Base-by-base conservation (phyloP, 1,139 yeast species). In the Magnusiomyces paraingens region DNA sequence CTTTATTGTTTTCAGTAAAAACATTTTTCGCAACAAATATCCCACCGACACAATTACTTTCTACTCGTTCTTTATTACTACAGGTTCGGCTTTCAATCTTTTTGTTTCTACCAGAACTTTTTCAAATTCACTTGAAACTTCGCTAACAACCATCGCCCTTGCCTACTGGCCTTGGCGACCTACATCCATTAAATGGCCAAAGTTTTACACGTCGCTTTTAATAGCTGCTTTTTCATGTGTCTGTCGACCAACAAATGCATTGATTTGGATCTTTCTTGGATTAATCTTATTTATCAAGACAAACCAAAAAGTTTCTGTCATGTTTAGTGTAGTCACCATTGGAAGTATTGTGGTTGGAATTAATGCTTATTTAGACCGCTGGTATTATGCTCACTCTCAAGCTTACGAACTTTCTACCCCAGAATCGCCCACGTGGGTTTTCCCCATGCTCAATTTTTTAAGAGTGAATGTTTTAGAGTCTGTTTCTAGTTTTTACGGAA, bases 11-110 rank as follows among this genome's bases (percentile, higher is more conserved):
- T 77, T 86, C 55, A 78, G 80, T 1, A 65, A 50, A 50, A 60
- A 57, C 36, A 53, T 57, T 51, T 61, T 53, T 43, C 65, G 66
- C 40, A 55, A 61, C 38, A 70, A 36, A 17, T 43, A 50, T 14
- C 49, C 49, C 10, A 14, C 18, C 18, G 17, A 32, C 17, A 73
- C 47, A 70, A 80, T n/a, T 79, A 86, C 0, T 64, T 72, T 49
- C 48, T 63, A 71, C 36, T 74, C 84, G 0, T 66, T 84, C 35
- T 51, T 72, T 1, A 64, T 86, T 26, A 83, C 93, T 17, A 59
- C 87, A 4, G 67, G 79, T 1, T 88, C 91, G 56, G 86, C 90
- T 8, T 91, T 89, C 75, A 90, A 90, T 66, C 87, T 93, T 86
- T 88, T 79, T 67, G 76, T 84, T 49, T 74, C 81, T 44, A 84